A percentile compares a stretch with the other conserved stretches of the same genome.
These are phyloP conservation scores for Trichosporon ovoides DNA, from an alignment of 1,284 basidiomycete species.

Conservation along the genomic window DNA sequence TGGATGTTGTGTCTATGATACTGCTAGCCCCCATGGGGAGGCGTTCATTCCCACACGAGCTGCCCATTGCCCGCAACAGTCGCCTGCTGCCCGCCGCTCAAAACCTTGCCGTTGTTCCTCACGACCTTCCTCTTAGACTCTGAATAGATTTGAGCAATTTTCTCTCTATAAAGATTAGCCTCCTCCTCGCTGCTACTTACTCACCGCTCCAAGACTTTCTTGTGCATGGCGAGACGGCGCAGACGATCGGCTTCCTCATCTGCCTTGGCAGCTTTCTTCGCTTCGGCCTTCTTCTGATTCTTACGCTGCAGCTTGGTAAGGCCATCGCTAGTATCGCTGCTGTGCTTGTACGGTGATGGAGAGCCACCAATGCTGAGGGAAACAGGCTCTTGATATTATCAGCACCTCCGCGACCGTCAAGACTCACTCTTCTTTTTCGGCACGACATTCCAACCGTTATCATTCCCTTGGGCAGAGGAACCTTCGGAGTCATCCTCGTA, in stretches of 20 bases:
- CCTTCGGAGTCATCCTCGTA: slow-evolving; percentile 22
- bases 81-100: slow-evolving; percentile 21
- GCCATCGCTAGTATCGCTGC: slow-evolving; percentile 3
- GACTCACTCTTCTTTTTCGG: slow-evolving; percentile 39
- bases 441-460: slow-evolving; percentile 44
- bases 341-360: background rate
- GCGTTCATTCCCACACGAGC: slow-evolving; percentile 39
- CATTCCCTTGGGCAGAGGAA: slow-evolving; percentile 10
- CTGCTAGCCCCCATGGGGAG: background rate
- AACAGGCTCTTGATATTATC: slow-evolving; percentile 28
- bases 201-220: slow-evolving; percentile 39
- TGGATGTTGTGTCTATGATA: background rate
- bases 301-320: slow-evolving; percentile 38
- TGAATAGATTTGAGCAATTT: slow-evolving; percentile 40
- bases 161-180: slow-evolving; percentile 24
- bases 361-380: slow-evolving; percentile 26
- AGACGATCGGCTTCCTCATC: slow-evolving; percentile 40
- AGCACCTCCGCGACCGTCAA: background rate
- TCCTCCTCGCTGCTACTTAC: background rate
- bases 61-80: slow-evolving; percentile 34
- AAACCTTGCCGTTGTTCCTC: slow-evolving; percentile 21
- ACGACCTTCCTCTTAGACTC: slow-evolving; percentile 26
- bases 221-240: slow-evolving; percentile 37
- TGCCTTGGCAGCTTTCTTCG: slow-evolving; percentile 38
- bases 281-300: slow-evolving; percentile 44